These are phyloP conservation scores for Sungouiozyma intestinalis DNA, from an alignment of 805 yeast species.

Conservation along the genomic window DNA sequence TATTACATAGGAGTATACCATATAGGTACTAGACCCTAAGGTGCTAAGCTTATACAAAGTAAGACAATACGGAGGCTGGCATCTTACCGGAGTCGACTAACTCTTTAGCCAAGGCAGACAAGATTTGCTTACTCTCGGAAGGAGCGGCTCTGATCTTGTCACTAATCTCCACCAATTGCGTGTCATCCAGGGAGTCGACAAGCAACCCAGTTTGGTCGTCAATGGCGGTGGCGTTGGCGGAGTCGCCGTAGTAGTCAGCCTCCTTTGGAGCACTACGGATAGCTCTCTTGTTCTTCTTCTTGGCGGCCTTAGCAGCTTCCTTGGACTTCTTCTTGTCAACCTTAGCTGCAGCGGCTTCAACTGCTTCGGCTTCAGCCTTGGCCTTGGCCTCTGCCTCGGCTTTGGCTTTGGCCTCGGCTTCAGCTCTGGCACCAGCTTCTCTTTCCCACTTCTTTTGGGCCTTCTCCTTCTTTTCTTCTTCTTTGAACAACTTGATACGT, in stretches of 20 bases:
- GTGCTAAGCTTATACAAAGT: constrained; percentile 41
- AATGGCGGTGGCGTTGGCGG: constrained; percentile 49
- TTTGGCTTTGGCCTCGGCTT: constrained; percentile 83
- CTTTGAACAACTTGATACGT: constrained; percentile 87
- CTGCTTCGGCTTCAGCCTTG: constrained; percentile 65
- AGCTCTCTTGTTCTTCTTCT: constrained; percentile 92
- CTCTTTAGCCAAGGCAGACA: constrained; percentile 45
- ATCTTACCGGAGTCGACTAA: constrained; percentile 45
- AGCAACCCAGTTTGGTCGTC: constrained; percentile 74
- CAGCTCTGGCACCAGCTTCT: constrained; percentile 95
- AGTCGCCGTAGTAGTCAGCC: constrained; percentile 72
- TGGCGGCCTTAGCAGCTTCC: constrained; percentile 79
- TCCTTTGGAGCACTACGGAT: constrained; percentile 79
- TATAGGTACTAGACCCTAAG: too few species aligned
- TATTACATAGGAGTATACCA: background rate
- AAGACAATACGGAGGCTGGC: constrained; percentile 43
- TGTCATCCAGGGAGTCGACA: constrained; percentile 72
- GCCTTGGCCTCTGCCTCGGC: constrained; percentile 83
- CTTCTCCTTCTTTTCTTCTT: constrained; percentile 88
- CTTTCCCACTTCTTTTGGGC: constrained; percentile 94
- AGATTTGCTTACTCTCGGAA: constrained; percentile 46
- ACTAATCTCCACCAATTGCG: constrained; percentile 66
- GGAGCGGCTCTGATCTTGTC: constrained; percentile 48
- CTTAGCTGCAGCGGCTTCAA: constrained; percentile 47
- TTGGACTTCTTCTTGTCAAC: constrained; percentile 89